Evolutionary conservation across 192 early-diverging fungal species (phyloP).

Genomic region (Pecoramyces ruminantium): DNA sequence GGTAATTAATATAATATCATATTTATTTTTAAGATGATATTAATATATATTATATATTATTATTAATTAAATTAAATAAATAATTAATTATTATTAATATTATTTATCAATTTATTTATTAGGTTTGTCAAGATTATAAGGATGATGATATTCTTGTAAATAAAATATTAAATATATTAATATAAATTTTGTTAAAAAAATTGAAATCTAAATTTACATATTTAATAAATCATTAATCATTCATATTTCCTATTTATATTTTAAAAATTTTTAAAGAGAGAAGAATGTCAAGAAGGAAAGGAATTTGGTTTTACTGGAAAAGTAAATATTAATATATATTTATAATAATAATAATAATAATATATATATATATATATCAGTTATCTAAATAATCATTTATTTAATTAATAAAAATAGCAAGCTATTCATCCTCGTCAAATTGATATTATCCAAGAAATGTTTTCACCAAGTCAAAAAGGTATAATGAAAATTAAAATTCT

Average conservation of each 20-base stretch:
- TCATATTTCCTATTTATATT: not conserved
- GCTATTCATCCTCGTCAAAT: slow-evolving; percentile 85
- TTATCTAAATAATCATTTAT: too few relatives aligned
- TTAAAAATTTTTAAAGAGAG: slow-evolving; percentile 8
- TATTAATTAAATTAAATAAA: too few relatives aligned
- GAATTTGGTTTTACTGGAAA: slow-evolving; percentile 92
- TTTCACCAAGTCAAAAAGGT: slow-evolving; percentile 54
- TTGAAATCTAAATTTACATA: too few relatives aligned
- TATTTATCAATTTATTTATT: too few relatives aligned
- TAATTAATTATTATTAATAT: too few relatives aligned
- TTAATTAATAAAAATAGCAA: too few relatives aligned
- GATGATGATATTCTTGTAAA: slow-evolving; percentile 3
- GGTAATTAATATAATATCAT: slow-evolving; percentile 23
- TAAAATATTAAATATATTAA: slow-evolving; percentile 2
- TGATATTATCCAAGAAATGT: slow-evolving; percentile 59
- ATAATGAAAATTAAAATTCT: not conserved
- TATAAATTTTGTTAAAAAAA: too few relatives aligned
- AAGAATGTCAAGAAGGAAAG: slow-evolving; percentile 71
- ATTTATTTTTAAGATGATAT: too few relatives aligned
- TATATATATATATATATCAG: too few relatives aligned
- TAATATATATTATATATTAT: too few relatives aligned
- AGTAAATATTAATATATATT: slow-evolving; percentile 6
- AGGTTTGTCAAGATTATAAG: slow-evolving; percentile 79
- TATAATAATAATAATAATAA: too few relatives aligned
- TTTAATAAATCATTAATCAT: slow-evolving; percentile 23